Percentiles rank a stretch among this genome's conserved stretches.
Evolutionary conservation across 2,329 filamentous ascomycete genomes (phyloP).

Genomic region (Aspergillus nomiae): DNA sequence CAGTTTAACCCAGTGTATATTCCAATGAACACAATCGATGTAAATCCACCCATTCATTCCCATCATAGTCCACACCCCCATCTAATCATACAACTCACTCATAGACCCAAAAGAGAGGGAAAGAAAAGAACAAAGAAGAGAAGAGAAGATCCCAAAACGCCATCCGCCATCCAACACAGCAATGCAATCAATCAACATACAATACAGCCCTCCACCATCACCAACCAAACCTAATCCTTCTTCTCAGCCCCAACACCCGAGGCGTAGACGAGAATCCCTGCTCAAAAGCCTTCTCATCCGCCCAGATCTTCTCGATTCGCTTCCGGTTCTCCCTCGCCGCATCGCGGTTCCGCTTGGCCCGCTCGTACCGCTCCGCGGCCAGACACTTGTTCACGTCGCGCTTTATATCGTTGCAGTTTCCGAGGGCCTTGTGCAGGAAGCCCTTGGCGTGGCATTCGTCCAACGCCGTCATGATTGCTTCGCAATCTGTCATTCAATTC

Average conservation of each 20-base stretch:
- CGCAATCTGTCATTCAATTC: constrained; percentile 68
- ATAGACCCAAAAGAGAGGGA: not conserved
- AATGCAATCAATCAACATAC: not conserved
- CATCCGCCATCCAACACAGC: not conserved
- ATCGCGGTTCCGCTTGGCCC: constrained; percentile 75
- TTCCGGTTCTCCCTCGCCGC: constrained; percentile 69
- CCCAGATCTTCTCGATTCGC: constrained; percentile 75
- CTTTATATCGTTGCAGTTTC: constrained; percentile 88
- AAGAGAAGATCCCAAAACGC: not conserved
- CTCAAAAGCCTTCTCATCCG: constrained; percentile 53
- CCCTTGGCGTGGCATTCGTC: constrained; percentile 93
- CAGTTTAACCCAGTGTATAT: constrained; percentile 22
- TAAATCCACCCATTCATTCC: not conserved
- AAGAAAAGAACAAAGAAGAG: not conserved
- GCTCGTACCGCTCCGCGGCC: constrained; percentile 74
- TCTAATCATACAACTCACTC: not conserved
- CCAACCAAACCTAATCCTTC: constrained; percentile 4
- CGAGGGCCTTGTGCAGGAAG: constrained; percentile 87
- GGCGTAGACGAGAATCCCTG: constrained; percentile 7
- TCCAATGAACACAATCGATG: constrained; percentile 10
- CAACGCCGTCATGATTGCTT: constrained; percentile 88
- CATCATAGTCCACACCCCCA: not conserved
- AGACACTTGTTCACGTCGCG: constrained; percentile 82
- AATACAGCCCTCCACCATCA: constrained; percentile 5
- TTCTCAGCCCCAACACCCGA: not conserved